Conservation (phyloP, 805 yeast species). For the Komagataella mondaviorum region DNA sequence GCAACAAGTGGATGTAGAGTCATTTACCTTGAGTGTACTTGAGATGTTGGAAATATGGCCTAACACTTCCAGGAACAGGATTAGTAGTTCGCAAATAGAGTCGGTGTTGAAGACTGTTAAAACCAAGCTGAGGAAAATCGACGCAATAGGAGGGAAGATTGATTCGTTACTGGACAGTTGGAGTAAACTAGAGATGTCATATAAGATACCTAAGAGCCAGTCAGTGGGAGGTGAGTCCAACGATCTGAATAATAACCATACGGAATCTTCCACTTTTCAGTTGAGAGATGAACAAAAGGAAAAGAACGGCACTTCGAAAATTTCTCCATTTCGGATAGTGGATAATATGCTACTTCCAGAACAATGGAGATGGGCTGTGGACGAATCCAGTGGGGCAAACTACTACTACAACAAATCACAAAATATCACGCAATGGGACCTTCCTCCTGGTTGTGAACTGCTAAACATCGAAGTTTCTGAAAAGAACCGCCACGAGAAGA, state of each 20-base stretch:
- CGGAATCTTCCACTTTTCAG: not conserved
- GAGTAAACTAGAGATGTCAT: slow-evolving; percentile 69
- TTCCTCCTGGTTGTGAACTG: slow-evolving; percentile 20
- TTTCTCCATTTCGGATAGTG: not conserved
- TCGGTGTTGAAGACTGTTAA: slow-evolving; percentile 27
- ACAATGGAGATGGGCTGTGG: slow-evolving; percentile 54
- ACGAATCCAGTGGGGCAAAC: slow-evolving; percentile 24
- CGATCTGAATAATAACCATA: not conserved
- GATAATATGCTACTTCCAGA: slow-evolving; percentile 26
- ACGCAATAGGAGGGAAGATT: slow-evolving; percentile 11
- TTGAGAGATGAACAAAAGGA: not conserved
- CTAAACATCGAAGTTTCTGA: not conserved
- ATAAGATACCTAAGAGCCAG: slow-evolving; percentile 60
- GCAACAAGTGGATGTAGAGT: slow-evolving; percentile 1
- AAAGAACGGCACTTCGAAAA: not conserved
- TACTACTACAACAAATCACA: slow-evolving; percentile 43
- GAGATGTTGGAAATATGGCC: slow-evolving; percentile 55
- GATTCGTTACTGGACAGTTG: slow-evolving; percentile 44
- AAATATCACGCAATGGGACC: slow-evolving; percentile 44
- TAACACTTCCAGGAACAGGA: slow-evolving; percentile 51
- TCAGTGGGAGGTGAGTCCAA: not conserved
- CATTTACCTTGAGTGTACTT: slow-evolving; percentile 33
- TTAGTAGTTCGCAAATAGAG: slow-evolving; percentile 64
- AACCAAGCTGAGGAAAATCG: slow-evolving; percentile 16
- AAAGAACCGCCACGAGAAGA: not conserved